phyloP scores from a whole-genome alignment of 805 yeast genomes.

The Saitoella complicata region DNA sequence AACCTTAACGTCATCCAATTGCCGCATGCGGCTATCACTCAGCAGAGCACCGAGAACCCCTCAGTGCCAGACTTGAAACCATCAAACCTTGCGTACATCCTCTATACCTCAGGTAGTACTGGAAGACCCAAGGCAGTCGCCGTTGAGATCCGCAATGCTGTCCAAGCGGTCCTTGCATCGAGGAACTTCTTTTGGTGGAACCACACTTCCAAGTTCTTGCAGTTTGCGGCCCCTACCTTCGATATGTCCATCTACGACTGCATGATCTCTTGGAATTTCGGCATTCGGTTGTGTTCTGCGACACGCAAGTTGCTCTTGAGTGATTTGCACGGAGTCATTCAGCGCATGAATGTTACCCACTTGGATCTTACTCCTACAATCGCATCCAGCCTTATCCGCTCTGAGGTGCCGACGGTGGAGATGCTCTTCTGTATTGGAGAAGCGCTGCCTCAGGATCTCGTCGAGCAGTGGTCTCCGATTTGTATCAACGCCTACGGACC shows the following conservation, averaged over 20 bases:
- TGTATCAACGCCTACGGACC: conserved; percentile 16
- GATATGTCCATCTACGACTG: conserved; percentile 15
- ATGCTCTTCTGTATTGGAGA: conserved; percentile 15
- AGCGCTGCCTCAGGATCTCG: conserved; percentile 9
- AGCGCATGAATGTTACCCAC: conserved; percentile 5
- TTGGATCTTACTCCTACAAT: conserved; percentile 16
- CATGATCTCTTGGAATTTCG: conserved; percentile 13
- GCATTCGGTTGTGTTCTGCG: conserved; percentile 12
- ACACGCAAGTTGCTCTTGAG: conserved; percentile 6
- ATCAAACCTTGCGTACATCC: conserved; percentile 9
- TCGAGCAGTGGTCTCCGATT: conserved; percentile 11
- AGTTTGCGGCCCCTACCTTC: conserved; percentile 12
- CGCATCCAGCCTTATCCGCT: conserved; percentile 9
- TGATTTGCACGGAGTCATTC: conserved; percentile 8
- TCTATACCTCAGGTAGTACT: conserved; percentile 14
- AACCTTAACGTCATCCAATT: background rate
- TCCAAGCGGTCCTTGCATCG: conserved; percentile 10
- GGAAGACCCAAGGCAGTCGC: conserved; percentile 14
- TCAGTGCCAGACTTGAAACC: background rate
- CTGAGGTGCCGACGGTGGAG: conserved; percentile 10
- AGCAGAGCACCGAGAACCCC: too few relatives aligned
- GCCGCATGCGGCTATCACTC: too few relatives aligned
- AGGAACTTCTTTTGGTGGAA: conserved; percentile 5
- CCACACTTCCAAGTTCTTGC: conserved; percentile 5
- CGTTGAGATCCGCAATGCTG: conserved; percentile 10